Base-by-base conservation (phyloP, 108 stramenopile genomes). In the Fragilaria radians region DNA sequence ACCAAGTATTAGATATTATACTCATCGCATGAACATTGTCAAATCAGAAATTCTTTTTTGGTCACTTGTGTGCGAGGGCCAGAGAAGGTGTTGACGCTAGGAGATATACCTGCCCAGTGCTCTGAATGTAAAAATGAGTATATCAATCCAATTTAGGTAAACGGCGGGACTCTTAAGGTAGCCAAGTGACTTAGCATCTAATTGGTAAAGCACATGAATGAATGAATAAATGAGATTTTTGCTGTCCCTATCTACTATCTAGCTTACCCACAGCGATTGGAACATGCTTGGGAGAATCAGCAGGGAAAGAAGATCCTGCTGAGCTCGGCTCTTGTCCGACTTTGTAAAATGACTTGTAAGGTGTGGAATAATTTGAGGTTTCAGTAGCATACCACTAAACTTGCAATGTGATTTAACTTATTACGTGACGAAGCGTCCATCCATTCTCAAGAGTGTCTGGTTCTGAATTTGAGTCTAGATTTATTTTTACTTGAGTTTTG, bases 321-420 rank as follows among this genome's bases (percentile, higher is more conserved):
- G 93, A 94, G 93, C 87, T 94, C 90, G 93, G 90, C 93, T 94
- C 93, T 90, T 90, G 93, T 94, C 88, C 83, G 88, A 94, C 88
- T 78, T 88, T 94, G 93, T 94, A 88, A 90, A 90, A 88, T 85
- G 93, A 90, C 93, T 85, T 91, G 79, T 79, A 88, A 90, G 93
- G 88, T 95, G 93, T 95, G 91, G 93, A 83, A 95, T 91, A 95
- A 83, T 89, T 86, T 88, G 93, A 88, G 91, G 93, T 80, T 79
- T 67, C 71, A 83, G 80, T 90, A 90, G 92, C 91, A 92, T 90
- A 91, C 94, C 90, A 82, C 94, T 88, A 92, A n/a, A n/a, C 94
- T 95, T 86, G 86, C 85, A 95, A 88, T 85, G 94, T 91, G 86
- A 86, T 92, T 91, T 92, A 89, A 95, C 93, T 91, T 89, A 88